Evolutionary conservation across 164 flowering plant species (phyloP), one percentile per base, ranked within the genome.

Genomic region (Chimonanthus salicifolius): DNA sequence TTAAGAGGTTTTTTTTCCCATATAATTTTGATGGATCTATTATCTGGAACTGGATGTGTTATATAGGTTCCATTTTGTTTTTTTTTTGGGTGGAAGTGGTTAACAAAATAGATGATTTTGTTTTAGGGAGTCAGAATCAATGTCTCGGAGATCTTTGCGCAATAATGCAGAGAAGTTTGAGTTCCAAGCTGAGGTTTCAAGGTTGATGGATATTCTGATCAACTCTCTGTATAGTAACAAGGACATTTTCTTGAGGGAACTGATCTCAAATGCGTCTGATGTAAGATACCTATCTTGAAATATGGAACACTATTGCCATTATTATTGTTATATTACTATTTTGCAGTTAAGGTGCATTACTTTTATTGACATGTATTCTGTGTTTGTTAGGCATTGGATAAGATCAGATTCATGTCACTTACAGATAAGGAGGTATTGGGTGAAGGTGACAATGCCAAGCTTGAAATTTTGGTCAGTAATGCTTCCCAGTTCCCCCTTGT

Each of bases 171-270:
- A 95, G 94, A 93, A 92, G 81, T 95, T 95, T 73, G 91, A 92
- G 84, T 95, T 95, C 84, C 99, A 95, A 80, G 99, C 99, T n/a
- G 99, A 95, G 80, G 97, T 95, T 72, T 93, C 98, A 67, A 84
- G 98, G 85, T 93, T 95, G 74, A 93, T 95, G 98, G 97, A 93
- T 77, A 93, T 93, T 44, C 78, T 95, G 62, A 92, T 95, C 81
- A 93, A 95, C 86, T 93, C 99, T 58, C 90, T 95, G 11, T 95
- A 95, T 76, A 95, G 99, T 54, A 95, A 95, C 85, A 95, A 95
- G 68, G 98, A 95, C 69, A 95, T 95, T 75, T 95, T 95, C 90
- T 80, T 95, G 74, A 90, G 99, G 80, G 99, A 95, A 83, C 79
- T 95, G 75, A 95, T 95, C 78, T 93, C 98, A 72, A 95, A 93